Evolutionary conservation across 768 basidiomycete species (phyloP), one percentile per base, ranked within the genome.

Genomic region (Rubroboletus satanas): DNA sequence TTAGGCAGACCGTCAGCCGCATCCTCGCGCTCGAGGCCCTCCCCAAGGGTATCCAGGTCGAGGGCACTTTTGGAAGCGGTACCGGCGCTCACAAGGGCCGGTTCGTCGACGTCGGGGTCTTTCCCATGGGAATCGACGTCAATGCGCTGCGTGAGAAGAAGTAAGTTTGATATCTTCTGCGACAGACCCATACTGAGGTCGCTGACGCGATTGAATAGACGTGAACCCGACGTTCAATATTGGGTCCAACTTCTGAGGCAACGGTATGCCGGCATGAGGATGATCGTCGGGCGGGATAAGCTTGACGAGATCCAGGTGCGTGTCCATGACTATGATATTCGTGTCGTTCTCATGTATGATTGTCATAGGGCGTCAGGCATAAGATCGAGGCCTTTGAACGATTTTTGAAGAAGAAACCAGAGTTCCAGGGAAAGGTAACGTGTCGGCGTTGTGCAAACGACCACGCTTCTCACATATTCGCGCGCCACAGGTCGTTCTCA

Each of bases 81-180:
- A 21, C 41, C 5, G 51, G 47, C 3, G 36, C 45, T 12, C 42
- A 59, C 18, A 63, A 65, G 33, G 80, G 82, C 0, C 75, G 85
- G 5, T 90, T 93, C 61, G 86, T 93, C 23, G 88, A 93, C 62
- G 90, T 93, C 14, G 88, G 85, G 1, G 88, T 88, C n/a, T 90
- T 92, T 66, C 88, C 91, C 0, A 92, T 93, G 83, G 90, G 92
- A 7, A 93, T 94, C 53, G 91, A 94, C 64, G 88, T 93, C 6
- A 71, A 72, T 51, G 77, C 81, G 47, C 69, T 93, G 43, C 82
- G 81, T 57, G 77, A 82, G 59, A 85, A 85, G 70, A 85, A 82
- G 86, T 85, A 54, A 37, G 79, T 68, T 35, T 43, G 15, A 42
- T 49, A 51, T 41, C 50, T 52, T 52, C 21, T 52, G 11, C 33